Evolutionary conservation across 768 basidiomycete species (phyloP), one percentile per base, ranked within the genome.

Genomic region (Phaeotremella fagi): DNA sequence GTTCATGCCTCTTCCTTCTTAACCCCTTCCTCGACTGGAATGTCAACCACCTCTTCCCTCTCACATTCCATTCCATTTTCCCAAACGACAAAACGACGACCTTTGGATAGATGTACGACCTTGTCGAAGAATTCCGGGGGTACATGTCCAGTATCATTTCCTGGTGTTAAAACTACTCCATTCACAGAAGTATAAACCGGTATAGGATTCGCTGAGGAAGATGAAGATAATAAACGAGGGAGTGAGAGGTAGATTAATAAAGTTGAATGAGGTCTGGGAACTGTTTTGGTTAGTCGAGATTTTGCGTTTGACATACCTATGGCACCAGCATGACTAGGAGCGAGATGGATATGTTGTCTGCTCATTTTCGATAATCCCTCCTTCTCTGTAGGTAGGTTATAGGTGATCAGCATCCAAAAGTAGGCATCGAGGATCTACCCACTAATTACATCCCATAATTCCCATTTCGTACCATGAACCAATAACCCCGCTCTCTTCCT

Each of bases 271-370:
- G 74, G 78, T 22, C 92, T 84, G 82, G 94, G 91, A 25, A 90
- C 38, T 90, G 50, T 47, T 50, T 14, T 72, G 49, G 31, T 62
- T 6, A 60, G 36, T 35, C 11, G 7, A 7, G 22, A 18, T 12
- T 4, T 16, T 7, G 31, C 31, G 31, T 33, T 16, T 89, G 59
- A 88, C 90, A 48, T 85, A 81, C 44, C 88, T 83, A 4, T 81
- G 80, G 1, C n/a, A n/a, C n/a, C n/a, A n/a, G n/a, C n/a, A n/a
- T 70, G 75, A 29, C 86, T 85, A 70, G 90, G 86, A 0, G 92
- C 91, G 14, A 95, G 79, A 73, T 99, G 94, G 33, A 98, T 86
- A 66, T 97, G 91, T 66, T 91, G 94, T 23, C 94, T 79, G 12
- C 75, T 79, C 90, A 92, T 95, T 57, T 80, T 84, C 0, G 85